Evolutionary conservation across 345 rosid species (phyloP), one percentile per base, ranked within the genome.

Genomic region (Euphorbia tirucalli): DNA sequence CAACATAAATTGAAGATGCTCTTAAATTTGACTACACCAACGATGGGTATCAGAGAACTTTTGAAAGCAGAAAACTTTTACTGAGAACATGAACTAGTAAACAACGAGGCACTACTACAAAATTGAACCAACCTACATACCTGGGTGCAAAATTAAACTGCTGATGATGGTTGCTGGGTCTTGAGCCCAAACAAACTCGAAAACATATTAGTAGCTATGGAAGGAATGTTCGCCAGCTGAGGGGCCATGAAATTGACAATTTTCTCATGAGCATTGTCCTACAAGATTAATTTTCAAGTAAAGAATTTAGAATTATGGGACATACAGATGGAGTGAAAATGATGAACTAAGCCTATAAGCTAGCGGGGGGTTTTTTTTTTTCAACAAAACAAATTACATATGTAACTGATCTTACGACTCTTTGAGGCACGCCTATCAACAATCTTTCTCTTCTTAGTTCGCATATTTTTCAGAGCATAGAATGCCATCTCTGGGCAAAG

Each of bases 401-500:
- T 18, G 21, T 60, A 87, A 96, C 96, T 90, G 75, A 92, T 92
- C 87, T 89, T 95, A 56, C 97, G 87, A 79, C 92, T 82, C 84
- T 95, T 92, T 6, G 98, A 95, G 66, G 98, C 98, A 25, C 90
- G 87, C 32, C 93, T 84, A 77, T 95, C 97, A 63, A 95, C 96
- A 18, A 87, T 37, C 79, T 90, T 95, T 71, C 98, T 87, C 83
- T 92, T 92, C 84, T 95, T 95, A 22, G 85, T 86, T 81, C 81
- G 94, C 76, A 87, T 66, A 35, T 82, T 92, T 79, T 85, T 90
- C 69, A 89, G 63, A 7, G 91, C 93, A 28, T 90, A 92, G 71
- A 88, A 85, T 7, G 96, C 93, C 0, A 84, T 74, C 66, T 90
- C 98, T 92, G 91, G 24, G 11, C 62, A 28, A 15, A 64, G 84